Evolutionary conservation across 192 early-diverging fungal species (phyloP).

Genomic region (Umbelopsis sp.): DNA sequence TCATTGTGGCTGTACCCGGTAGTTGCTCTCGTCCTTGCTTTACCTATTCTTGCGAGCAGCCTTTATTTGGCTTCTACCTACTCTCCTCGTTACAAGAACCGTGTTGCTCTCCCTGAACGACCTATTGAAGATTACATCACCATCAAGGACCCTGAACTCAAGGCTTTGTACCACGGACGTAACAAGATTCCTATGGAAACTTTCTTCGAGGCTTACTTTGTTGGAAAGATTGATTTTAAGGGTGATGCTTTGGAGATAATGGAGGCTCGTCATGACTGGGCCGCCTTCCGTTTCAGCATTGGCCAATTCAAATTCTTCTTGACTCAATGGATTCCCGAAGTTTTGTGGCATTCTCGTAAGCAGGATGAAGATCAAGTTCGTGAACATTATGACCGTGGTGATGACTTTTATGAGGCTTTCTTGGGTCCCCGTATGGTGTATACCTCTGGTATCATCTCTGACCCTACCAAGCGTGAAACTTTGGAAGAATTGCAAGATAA

Average conservation of each 20-base stretch:
- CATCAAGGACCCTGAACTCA: slow-evolving; percentile 81
- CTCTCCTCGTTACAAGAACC: slow-evolving; percentile 63
- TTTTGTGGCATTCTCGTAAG: slow-evolving; percentile 94
- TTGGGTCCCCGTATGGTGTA: slow-evolving; percentile 95
- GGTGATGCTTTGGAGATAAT: slow-evolving; percentile 85
- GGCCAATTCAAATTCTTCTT: slow-evolving; percentile 91
- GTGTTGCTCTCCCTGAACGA: slow-evolving; percentile 77
- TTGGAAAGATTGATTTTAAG: slow-evolving; percentile 91
- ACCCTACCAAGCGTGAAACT: slow-evolving; percentile 72
- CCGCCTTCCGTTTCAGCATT: slow-evolving; percentile 82
- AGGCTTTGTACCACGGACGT: slow-evolving; percentile 68
- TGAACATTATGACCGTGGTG: slow-evolving; percentile 98
- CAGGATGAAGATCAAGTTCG: slow-evolving; percentile 98
- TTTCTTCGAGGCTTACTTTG: slow-evolving; percentile 98
- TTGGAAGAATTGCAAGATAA: slow-evolving; percentile 95
- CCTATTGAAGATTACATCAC: slow-evolving; percentile 87
- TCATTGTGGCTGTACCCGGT: slow-evolving; percentile 61
- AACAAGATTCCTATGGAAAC: slow-evolving; percentile 97
- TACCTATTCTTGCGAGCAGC: slow-evolving; percentile 75
- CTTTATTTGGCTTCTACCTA: slow-evolving; percentile 70
- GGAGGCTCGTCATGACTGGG: slow-evolving; percentile 95
- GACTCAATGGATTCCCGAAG: slow-evolving; percentile 95
- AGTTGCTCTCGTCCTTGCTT: slow-evolving; percentile 59
- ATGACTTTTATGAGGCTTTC: slow-evolving; percentile 97
- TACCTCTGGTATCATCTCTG: slow-evolving; percentile 91